phyloP scores from a whole-genome alignment of 2,329 filamentous ascomycete genomes.

The Neofusicoccum parvum region DNA sequence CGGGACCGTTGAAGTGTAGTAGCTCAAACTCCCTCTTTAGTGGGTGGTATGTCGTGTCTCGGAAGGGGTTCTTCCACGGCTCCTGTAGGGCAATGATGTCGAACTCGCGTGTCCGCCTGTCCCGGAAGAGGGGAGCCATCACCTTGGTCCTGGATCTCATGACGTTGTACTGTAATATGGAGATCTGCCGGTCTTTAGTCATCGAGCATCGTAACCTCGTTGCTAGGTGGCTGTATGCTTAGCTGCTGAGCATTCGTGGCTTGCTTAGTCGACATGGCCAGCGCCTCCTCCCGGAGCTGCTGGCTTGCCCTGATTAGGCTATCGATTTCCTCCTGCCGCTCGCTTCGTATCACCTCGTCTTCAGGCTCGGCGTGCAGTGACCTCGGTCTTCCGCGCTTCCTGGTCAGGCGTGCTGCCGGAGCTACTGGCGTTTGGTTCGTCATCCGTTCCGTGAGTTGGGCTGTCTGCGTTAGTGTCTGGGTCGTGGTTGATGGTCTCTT shows the following conservation, averaged over 20 bases:
- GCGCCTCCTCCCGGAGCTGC: background rate
- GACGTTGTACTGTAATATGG: conserved; percentile 31
- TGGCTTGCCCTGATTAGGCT: background rate
- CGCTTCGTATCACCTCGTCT: background rate
- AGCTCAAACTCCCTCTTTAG: background rate
- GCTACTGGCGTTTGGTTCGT: background rate
- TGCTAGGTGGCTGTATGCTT: background rate
- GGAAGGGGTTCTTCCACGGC: conserved; percentile 28
- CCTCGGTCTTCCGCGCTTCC: background rate
- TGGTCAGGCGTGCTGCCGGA: background rate
- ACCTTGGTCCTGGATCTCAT: conserved; percentile 28
- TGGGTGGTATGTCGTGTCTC: conserved; percentile 29
- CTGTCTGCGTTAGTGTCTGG: conserved; percentile 23
- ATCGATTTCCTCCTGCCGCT: background rate
- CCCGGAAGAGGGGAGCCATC: conserved; percentile 29
- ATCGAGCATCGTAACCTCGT: background rate
- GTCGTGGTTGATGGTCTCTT: conserved; percentile 15
- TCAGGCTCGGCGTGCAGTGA: background rate
- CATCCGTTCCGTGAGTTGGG: background rate
- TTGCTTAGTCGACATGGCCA: background rate
- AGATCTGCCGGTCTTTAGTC: background rate
- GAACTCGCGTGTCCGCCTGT: conserved; percentile 27
- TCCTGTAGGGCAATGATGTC: conserved; percentile 30
- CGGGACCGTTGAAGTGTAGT: conserved; percentile 17
- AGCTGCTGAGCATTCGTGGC: background rate